These are phyloP conservation scores for Puccinia coronata DNA, from an alignment of 1,284 basidiomycete genomes.

Conservation along the genomic window DNA sequence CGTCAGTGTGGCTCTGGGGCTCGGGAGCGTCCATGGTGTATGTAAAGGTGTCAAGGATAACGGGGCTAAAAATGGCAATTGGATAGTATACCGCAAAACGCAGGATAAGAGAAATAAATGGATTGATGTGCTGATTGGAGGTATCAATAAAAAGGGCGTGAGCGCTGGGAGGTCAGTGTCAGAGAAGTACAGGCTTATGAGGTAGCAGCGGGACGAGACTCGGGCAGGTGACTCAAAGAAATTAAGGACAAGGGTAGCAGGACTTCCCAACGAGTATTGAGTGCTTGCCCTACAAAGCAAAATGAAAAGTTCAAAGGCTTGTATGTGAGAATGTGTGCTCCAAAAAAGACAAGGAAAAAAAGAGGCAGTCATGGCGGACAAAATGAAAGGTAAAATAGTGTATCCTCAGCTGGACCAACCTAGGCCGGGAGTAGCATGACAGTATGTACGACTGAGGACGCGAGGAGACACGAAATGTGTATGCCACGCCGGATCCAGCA, in stretches of 20 bases:
- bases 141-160: constrained; percentile 32
- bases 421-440: constrained; percentile 15
- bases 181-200: constrained; percentile 32
- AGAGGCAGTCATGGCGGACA: neutral
- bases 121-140: constrained; percentile 33
- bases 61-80: constrained; percentile 26
- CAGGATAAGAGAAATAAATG: constrained; percentile 17
- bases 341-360: too few relatives aligned
- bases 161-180: constrained; percentile 37
- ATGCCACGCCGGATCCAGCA: neutral
- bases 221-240: too few relatives aligned
- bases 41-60: constrained; percentile 19
- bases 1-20: constrained; percentile 32
- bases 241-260: constrained; percentile 25
- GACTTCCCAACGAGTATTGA: too few relatives aligned
- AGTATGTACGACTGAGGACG: neutral
- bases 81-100: constrained; percentile 23
- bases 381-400: neutral
- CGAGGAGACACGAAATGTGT: constrained; percentile 19
- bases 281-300: neutral
- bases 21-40: constrained; percentile 39
- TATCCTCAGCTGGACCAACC: constrained; percentile 26
- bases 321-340: too few relatives aligned
- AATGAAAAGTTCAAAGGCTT: too few relatives aligned
- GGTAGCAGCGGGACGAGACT: neutral